phyloP scores from a whole-genome alignment of 192 early-diverging fungal genomes.

The Linnemannia elongata region DNA sequence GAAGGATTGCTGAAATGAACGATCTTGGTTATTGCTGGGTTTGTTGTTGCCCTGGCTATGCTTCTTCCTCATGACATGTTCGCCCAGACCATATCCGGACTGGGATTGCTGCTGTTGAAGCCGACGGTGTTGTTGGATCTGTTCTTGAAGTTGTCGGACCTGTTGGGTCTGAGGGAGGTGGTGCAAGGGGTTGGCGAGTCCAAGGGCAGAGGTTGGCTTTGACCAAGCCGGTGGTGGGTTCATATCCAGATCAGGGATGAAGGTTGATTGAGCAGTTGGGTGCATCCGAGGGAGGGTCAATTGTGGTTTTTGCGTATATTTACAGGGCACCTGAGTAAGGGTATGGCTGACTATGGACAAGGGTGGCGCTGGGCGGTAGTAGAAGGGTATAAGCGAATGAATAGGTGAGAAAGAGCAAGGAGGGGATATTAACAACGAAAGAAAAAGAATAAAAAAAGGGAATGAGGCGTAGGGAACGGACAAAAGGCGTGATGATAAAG shows the following conservation, averaged over 20 bases:
- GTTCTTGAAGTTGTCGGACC: slow-evolving; percentile 46
- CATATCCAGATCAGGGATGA: slow-evolving; percentile 49
- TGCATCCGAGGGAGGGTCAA: slow-evolving; percentile 18
- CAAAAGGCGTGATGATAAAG: not conserved
- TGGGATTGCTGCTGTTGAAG: slow-evolving; percentile 51
- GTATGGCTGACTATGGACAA: not conserved
- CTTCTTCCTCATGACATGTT: slow-evolving; percentile 31
- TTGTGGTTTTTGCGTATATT: not conserved
- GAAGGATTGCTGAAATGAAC: slow-evolving; percentile 26
- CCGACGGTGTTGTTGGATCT: slow-evolving; percentile 48
- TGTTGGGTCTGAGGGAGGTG: slow-evolving; percentile 49
- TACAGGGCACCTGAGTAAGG: not conserved
- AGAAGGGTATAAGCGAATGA: not conserved
- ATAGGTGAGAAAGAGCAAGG: not conserved
- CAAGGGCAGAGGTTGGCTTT: slow-evolving; percentile 41
- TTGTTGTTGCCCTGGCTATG: not conserved
- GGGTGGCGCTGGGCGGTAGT: not conserved
- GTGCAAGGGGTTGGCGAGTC: slow-evolving; percentile 33
- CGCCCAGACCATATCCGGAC: slow-evolving; percentile 26
- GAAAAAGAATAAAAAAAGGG: not conserved
- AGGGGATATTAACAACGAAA: not conserved
- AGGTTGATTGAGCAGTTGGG: slow-evolving; percentile 32
- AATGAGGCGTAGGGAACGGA: not conserved
- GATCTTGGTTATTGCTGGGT: slow-evolving; percentile 24
- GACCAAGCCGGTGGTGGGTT: slow-evolving; percentile 46